A percentile compares a stretch with the other conserved stretches of the same genome.
Conservation (phyloP, 371 early-diverging fungal species). For the Actinomortierella wolfii region DNA sequence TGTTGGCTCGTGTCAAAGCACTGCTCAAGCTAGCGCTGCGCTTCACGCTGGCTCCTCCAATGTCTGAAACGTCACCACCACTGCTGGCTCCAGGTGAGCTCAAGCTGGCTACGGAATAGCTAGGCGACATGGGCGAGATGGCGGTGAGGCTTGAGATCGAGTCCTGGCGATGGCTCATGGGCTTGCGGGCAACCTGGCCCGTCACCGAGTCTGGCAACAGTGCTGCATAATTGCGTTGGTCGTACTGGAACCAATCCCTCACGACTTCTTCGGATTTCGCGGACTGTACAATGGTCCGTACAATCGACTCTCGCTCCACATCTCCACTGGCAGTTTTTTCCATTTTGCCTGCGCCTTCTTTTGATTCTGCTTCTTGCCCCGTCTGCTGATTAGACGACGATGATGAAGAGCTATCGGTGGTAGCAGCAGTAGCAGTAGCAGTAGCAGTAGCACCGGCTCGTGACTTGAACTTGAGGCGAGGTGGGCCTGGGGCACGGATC, state of each 20-base stretch:
- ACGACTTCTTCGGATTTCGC: constrained; percentile 33
- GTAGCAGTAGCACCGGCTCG: neutral
- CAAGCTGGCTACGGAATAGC: neutral
- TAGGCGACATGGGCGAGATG: neutral
- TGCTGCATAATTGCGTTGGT: constrained; percentile 29
- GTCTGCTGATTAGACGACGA: no score
- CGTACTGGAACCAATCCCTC: constrained; percentile 43
- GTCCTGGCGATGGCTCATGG: neutral
- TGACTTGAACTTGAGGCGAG: neutral
- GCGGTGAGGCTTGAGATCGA: neutral
- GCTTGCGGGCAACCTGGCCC: neutral
- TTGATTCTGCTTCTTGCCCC: neutral
- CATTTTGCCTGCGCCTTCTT: neutral
- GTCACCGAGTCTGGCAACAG: neutral
- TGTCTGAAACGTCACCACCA: neutral
- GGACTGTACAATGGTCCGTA: constrained; percentile 18
- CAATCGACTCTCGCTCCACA: constrained; percentile 25
- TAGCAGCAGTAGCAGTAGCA: neutral
- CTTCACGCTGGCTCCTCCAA: neutral
- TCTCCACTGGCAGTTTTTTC: neutral
- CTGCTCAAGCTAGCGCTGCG: neutral
- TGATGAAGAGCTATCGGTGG: no score
- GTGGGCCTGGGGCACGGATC: constrained; percentile 10
- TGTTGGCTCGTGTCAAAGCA: constrained; percentile 12
- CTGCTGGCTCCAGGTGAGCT: neutral